A percentile compares a stretch with the other conserved stretches of the same genome.
These are phyloP conservation scores for Plasmodium coatneyi DNA, from an alignment of 169 alveolate genomes.

Conservation along the genomic window DNA sequence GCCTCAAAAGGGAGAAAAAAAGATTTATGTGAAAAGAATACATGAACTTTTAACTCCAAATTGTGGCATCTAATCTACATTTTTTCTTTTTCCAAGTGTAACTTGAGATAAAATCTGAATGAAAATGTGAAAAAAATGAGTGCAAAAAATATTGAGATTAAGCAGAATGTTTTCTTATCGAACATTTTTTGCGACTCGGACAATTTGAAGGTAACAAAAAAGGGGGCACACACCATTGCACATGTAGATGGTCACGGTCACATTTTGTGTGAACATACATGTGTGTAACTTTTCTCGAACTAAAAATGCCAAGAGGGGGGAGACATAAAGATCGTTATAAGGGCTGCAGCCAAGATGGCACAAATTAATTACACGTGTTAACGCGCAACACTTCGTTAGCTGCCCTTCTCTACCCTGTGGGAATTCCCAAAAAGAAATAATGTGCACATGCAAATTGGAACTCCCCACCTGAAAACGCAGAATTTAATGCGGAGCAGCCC, in stretches of 20 bases:
- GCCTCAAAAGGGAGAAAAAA: constrained; percentile 11
- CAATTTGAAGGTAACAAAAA: constrained; percentile 60
- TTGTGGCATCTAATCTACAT: neutral
- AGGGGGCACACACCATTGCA: neutral
- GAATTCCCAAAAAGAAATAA: neutral
- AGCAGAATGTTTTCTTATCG: constrained; percentile 65
- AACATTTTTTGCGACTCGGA: constrained; percentile 71
- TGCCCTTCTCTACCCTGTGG: neutral
- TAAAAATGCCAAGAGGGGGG: neutral
- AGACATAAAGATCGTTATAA: neutral
- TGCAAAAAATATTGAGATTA: constrained; percentile 50
- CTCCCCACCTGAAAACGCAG: constrained; percentile 20
- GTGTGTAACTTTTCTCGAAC: neutral
- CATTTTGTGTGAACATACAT: constrained; percentile 1
- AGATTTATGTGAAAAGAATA: neutral
- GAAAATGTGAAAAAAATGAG: constrained; percentile 43
- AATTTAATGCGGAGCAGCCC: constrained; percentile 34
- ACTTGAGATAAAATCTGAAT: constrained; percentile 7
- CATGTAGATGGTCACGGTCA: neutral
- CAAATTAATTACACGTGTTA: neutral
- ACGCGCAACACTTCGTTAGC: neutral
- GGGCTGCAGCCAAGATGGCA: neutral
- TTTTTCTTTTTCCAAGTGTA: neutral
- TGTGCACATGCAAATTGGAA: constrained; percentile 3
- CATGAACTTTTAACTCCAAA: neutral